A percentile compares a stretch with the other conserved stretches of the same genome.
These are phyloP conservation scores for Hanseniaspora jakobsenii DNA, from an alignment of 805 yeast genomes.

Conservation along the genomic window DNA sequence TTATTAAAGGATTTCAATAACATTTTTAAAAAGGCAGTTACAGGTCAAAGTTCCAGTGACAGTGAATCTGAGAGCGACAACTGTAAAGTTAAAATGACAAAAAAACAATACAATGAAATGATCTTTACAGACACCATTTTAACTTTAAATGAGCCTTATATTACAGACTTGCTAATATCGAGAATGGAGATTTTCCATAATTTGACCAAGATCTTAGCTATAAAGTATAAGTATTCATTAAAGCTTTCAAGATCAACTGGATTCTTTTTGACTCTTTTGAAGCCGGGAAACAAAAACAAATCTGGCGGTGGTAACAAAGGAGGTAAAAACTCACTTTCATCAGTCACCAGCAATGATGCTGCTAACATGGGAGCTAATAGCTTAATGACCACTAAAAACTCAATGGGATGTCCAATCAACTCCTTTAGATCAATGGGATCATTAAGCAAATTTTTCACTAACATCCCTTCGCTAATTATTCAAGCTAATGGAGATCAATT, in stretches of 20 bases:
- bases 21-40: constrained; percentile 16
- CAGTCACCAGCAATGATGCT: too few species aligned
- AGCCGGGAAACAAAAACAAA: constrained; percentile 21
- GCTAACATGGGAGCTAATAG: too few species aligned
- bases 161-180: constrained; percentile 30
- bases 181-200: constrained; percentile 35
- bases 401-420: constrained; percentile 16
- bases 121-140: constrained; percentile 19
- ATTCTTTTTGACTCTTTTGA: constrained; percentile 32
- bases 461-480: constrained; percentile 27
- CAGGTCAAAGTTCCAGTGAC: constrained; percentile 16
- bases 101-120: constrained; percentile 20
- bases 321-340: neutral
- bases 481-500: constrained; percentile 27
- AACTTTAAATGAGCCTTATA: constrained; percentile 21
- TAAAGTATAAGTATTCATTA: constrained; percentile 55
- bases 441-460: constrained; percentile 24
- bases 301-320: neutral
- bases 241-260: constrained; percentile 48
- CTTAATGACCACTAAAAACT: too few species aligned
- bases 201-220: constrained; percentile 38
- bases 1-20: constrained; percentile 27
- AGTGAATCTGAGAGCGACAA: constrained; percentile 25
- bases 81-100: constrained; percentile 17
- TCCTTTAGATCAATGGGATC: constrained; percentile 23